Percentiles rank a stretch among this genome's conserved stretches.
Conservation (phyloP, 768 basidiomycete species). For the Candolleomyces aberdarensis region DNA sequence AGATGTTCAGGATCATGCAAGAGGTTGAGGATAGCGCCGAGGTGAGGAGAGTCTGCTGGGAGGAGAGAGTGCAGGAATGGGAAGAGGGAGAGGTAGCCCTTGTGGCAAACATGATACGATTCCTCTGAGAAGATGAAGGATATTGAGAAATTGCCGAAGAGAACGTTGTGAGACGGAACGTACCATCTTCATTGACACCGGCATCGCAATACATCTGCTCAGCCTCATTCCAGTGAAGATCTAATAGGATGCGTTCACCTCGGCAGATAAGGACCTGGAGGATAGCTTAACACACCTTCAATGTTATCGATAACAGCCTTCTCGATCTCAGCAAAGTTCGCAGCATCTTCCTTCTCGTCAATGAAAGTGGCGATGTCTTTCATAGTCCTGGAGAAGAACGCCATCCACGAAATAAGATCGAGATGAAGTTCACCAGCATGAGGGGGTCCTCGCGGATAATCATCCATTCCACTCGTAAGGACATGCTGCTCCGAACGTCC, state of each 20-base stretch:
- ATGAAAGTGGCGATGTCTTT: constrained; percentile 82
- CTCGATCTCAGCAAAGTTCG: constrained; percentile 75
- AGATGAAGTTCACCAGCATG: constrained; percentile 91
- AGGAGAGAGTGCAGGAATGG: constrained; percentile 86
- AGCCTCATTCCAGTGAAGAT: constrained; percentile 91
- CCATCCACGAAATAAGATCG: constrained; percentile 96
- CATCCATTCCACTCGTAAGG: constrained; percentile 93
- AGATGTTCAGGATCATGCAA: constrained; percentile 78
- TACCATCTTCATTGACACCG: constrained; percentile 81
- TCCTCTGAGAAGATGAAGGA: constrained; percentile 57
- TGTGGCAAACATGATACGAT: constrained; percentile 86
- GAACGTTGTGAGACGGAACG: constrained; percentile 11
- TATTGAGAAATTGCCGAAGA: neutral
- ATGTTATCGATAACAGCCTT: constrained; percentile 81
- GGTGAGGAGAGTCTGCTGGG: constrained; percentile 70
- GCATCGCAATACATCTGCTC: constrained; percentile 93
- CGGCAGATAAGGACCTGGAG: neutral
- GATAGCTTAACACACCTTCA: constrained; percentile 50
- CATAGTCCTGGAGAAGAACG: constrained; percentile 94
- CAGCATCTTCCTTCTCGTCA: constrained; percentile 79
- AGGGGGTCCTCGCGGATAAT: constrained; percentile 89
- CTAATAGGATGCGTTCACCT: constrained; percentile 32
- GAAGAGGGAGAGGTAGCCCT: constrained; percentile 92
- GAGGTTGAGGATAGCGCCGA: constrained; percentile 78
- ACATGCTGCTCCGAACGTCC: constrained; percentile 85